Conservation (phyloP, 2,329 filamentous ascomycete genomes). For the Verticillium tricorpus region DNA sequence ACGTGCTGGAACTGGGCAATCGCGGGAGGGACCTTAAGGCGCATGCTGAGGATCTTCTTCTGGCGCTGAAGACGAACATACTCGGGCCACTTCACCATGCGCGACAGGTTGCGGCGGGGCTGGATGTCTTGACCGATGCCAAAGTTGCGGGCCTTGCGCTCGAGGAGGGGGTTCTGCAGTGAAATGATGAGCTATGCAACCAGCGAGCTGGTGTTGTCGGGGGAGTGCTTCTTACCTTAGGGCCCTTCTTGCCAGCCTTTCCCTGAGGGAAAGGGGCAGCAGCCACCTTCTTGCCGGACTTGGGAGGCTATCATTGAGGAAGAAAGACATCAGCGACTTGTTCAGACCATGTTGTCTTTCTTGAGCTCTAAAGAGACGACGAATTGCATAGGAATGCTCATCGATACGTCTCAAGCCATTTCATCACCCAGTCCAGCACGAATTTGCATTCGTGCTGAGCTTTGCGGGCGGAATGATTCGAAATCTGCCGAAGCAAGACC, state of each 20-base stretch:
- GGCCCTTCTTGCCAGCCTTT: slow-evolving; percentile 93
- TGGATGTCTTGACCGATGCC: slow-evolving; percentile 99
- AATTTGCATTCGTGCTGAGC: slow-evolving; percentile 5
- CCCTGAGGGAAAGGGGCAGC: slow-evolving; percentile 93
- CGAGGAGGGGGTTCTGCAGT: slow-evolving; percentile 91
- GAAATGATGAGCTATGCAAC: slow-evolving; percentile 14
- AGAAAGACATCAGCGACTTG: slow-evolving; percentile 95
- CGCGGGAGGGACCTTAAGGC: slow-evolving; percentile 95
- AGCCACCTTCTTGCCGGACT: slow-evolving; percentile 96
- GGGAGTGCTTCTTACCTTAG: slow-evolving; percentile 71
- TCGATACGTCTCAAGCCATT: slow-evolving; percentile 57
- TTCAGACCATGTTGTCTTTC: slow-evolving; percentile 75
- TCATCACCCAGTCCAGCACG: slow-evolving; percentile 44
- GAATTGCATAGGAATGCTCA: slow-evolving; percentile 50
- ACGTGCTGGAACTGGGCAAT: slow-evolving; percentile 98
- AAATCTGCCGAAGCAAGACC: background rate
- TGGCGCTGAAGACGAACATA: slow-evolving; percentile 97
- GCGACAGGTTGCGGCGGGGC: slow-evolving; percentile 88
- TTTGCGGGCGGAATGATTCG: background rate
- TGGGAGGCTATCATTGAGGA: slow-evolving; percentile 99
- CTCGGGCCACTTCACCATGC: slow-evolving; percentile 99
- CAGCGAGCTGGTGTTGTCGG: background rate
- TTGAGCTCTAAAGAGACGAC: slow-evolving; percentile 86
- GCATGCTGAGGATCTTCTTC: slow-evolving; percentile 94
- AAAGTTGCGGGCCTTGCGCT: slow-evolving; percentile 97